Evolutionary conservation across 805 yeast species (phyloP).

Genomic region (Sporopachydermia lactativora): DNA sequence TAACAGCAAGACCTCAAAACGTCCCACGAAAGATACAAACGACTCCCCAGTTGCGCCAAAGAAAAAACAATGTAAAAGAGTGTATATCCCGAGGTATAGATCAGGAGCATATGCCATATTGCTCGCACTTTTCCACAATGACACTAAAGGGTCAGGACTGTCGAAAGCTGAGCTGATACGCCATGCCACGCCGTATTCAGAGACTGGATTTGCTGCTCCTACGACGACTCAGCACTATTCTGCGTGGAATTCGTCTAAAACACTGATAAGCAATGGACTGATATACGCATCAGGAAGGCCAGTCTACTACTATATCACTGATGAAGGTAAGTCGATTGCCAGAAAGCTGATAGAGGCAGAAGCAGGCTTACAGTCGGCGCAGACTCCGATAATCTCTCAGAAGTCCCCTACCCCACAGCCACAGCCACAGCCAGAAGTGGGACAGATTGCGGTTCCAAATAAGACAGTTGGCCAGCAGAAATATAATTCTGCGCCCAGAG

Average conservation of each 20-base stretch:
- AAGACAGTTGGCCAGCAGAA: too few species aligned
- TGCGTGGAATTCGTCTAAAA: slow-evolving; percentile 64
- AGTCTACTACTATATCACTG: slow-evolving; percentile 46
- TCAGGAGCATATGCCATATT: slow-evolving; percentile 82
- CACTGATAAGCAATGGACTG: slow-evolving; percentile 44
- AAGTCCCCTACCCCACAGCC: too few species aligned
- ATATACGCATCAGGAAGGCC: slow-evolving; percentile 45
- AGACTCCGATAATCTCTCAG: too few species aligned
- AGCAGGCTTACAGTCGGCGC: slow-evolving; percentile 7
- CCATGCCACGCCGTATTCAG: slow-evolving; percentile 40
- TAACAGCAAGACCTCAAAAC: neutral
- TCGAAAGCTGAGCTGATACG: slow-evolving; percentile 44
- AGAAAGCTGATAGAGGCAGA: slow-evolving; percentile 36
- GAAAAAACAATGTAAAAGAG: slow-evolving; percentile 17
- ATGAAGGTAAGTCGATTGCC: slow-evolving; percentile 55
- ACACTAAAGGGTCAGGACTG: slow-evolving; percentile 38
- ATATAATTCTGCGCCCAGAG: too few species aligned
- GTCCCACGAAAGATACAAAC: slow-evolving; percentile 7
- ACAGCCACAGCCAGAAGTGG: too few species aligned
- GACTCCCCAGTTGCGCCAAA: slow-evolving; percentile 13
- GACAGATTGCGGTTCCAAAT: too few species aligned
- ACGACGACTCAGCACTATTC: slow-evolving; percentile 49
- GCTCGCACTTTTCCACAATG: slow-evolving; percentile 38
- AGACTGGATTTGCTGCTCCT: slow-evolving; percentile 42
- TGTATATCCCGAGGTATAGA: slow-evolving; percentile 57